Evolutionary conservation across 2,329 filamentous ascomycete genomes (phyloP).

Genomic region (Aspergillus fischeri): DNA sequence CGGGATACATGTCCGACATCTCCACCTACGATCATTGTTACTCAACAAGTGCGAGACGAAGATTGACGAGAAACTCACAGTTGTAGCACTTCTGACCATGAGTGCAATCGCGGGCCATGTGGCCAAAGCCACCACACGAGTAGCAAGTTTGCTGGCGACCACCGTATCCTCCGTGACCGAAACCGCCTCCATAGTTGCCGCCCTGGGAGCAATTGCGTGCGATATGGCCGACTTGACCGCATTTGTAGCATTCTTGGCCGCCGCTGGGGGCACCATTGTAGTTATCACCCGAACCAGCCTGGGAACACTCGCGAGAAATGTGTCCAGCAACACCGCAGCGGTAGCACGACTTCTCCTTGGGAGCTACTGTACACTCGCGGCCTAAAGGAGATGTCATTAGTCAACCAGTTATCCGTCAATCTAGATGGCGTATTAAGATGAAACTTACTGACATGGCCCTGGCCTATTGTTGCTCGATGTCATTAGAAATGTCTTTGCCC

Average conservation of each 20-base stretch:
- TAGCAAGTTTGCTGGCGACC: conserved; percentile 83
- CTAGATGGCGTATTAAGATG: not conserved
- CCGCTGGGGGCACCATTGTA: conserved; percentile 44
- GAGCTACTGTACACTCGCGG: conserved; percentile 85
- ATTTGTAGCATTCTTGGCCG: conserved; percentile 91
- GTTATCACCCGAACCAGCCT: conserved; percentile 43
- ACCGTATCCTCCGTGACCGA: conserved; percentile 45
- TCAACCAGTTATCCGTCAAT: not conserved
- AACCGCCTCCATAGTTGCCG: conserved; percentile 47
- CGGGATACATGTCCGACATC: conserved; percentile 93
- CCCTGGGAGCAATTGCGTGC: conserved; percentile 62
- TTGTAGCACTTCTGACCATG: conserved; percentile 99
- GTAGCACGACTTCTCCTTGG: conserved; percentile 75
- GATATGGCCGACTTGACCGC: conserved; percentile 93
- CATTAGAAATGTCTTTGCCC: conserved; percentile 22
- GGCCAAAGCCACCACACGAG: conserved; percentile 93
- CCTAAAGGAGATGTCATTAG: conserved; percentile 44
- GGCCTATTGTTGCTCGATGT: conserved; percentile 37
- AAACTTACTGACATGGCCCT: conserved; percentile 73
- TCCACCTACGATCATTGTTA: conserved; percentile 48
- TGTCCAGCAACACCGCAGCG: conserved; percentile 72
- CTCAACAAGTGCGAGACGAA: not conserved
- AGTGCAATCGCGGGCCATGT: conserved; percentile 97
- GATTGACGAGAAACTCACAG: conserved; percentile 55
- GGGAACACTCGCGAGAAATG: conserved; percentile 75